Evolutionary conservation across 139 green algal species (phyloP).

Genomic region (Chlamydomonas schloesseri): DNA sequence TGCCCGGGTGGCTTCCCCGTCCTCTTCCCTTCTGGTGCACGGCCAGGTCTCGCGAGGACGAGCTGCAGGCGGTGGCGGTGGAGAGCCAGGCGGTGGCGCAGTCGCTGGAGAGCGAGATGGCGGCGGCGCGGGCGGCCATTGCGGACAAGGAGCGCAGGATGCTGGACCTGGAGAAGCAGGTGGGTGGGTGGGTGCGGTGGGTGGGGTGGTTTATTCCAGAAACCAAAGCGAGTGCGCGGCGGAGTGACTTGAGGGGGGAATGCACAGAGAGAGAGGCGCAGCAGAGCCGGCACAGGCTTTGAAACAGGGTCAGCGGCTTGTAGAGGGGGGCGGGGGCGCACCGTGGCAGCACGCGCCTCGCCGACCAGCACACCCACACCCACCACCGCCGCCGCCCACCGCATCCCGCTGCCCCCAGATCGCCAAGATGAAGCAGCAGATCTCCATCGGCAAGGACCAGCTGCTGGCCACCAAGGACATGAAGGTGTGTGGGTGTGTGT

Average conservation of each 20-base stretch:
- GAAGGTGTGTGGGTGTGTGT: slow-evolving; percentile 21
- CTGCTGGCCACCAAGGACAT: slow-evolving; percentile 45
- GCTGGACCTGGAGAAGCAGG: slow-evolving; percentile 37
- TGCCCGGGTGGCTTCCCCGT: too few relatives aligned
- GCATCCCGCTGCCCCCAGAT: neutral
- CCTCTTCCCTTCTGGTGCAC: too few relatives aligned
- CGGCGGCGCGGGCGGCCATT: neutral
- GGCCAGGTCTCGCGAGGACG: slow-evolving; percentile 3
- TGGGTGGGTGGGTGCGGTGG: neutral
- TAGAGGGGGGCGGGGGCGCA: too few relatives aligned
- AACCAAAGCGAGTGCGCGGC: too few relatives aligned
- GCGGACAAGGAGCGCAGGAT: slow-evolving; percentile 33
- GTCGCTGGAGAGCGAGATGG: slow-evolving; percentile 26
- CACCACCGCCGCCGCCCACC: neutral
- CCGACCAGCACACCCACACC: too few relatives aligned
- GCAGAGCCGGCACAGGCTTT: too few relatives aligned
- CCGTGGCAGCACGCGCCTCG: too few relatives aligned
- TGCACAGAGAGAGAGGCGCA: neutral
- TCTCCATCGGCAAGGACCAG: slow-evolving; percentile 38
- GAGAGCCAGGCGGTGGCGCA: neutral
- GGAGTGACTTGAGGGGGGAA: neutral
- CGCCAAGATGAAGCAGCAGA: neutral
- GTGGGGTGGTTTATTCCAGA: too few relatives aligned
- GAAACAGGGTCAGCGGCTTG: too few relatives aligned
- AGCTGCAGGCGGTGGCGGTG: slow-evolving; percentile 1